These are phyloP conservation scores for Melaleuca alternifolia DNA, from an alignment of 345 rosid species.

Conservation along the genomic window DNA sequence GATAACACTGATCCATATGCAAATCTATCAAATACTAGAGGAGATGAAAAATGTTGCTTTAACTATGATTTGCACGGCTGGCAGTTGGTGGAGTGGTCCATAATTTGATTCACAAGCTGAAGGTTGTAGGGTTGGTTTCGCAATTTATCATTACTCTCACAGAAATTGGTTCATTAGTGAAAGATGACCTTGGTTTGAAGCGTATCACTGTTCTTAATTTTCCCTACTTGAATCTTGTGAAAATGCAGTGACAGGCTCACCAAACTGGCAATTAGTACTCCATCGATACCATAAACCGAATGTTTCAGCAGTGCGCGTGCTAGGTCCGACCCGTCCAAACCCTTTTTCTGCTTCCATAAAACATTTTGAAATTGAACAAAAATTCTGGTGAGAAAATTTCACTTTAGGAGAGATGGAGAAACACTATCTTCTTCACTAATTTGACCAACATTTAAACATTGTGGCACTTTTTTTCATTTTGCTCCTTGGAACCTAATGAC, in stretches of 20 bases:
- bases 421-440: too few species aligned
- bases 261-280: not conserved
- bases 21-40: not conserved
- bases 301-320: not conserved
- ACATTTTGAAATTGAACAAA: not conserved
- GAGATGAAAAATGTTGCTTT: not conserved
- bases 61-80: not conserved
- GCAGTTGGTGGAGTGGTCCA: not conserved
- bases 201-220: not conserved
- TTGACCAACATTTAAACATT: not conserved
- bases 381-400: not conserved
- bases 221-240: not conserved
- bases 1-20: not conserved
- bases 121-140: not conserved
- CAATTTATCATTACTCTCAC: not conserved
- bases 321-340: not conserved
- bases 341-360: not conserved
- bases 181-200: not conserved
- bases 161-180: not conserved
- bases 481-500: not conserved
- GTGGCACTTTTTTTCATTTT: not conserved
- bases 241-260: not conserved
- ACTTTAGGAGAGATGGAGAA: not conserved
- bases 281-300: not conserved
- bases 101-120: not conserved